phyloP scores from a whole-genome alignment of 2,329 filamentous ascomycete genomes.

The Alternaria tenuissima region DNA sequence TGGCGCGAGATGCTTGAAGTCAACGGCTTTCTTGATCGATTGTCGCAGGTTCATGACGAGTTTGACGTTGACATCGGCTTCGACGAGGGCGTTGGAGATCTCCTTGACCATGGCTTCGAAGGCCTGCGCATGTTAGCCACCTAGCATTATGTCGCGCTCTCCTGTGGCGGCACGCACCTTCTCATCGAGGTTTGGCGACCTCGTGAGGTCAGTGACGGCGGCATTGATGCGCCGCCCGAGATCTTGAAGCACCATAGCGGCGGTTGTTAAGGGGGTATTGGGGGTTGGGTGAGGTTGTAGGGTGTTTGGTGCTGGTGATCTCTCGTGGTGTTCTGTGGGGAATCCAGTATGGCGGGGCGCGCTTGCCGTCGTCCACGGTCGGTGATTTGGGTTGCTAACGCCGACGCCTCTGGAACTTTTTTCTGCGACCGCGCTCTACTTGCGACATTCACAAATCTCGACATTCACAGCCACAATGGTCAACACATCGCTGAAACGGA shows the following conservation, averaged over 20 bases:
- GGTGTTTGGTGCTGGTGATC: slow-evolving; percentile 11
- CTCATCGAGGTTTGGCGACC: slow-evolving; percentile 92
- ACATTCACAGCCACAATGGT: slow-evolving; percentile 42
- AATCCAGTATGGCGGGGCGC: slow-evolving; percentile 25
- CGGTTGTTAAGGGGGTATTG: slow-evolving; percentile 22
- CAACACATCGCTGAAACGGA: slow-evolving; percentile 59
- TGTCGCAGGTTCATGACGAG: slow-evolving; percentile 91
- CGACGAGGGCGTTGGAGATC: slow-evolving; percentile 92
- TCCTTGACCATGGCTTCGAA: slow-evolving; percentile 99
- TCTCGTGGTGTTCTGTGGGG: slow-evolving; percentile 31
- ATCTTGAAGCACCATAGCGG: slow-evolving; percentile 94
- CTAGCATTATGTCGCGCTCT: slow-evolving; percentile 20
- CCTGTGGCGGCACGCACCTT: slow-evolving; percentile 66
- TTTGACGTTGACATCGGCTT: slow-evolving; percentile 96
- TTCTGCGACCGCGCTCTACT: slow-evolving; percentile 20
- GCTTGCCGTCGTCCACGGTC: slow-evolving; percentile 35
- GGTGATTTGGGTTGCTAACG: slow-evolving; percentile 28
- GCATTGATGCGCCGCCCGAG: slow-evolving; percentile 97
- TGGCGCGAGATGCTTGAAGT: slow-evolving; percentile 91
- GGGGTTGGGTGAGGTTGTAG: slow-evolving; percentile 7
- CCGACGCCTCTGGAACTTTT: slow-evolving; percentile 39
- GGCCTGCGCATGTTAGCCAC: slow-evolving; percentile 66
- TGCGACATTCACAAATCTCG: slow-evolving; percentile 9
- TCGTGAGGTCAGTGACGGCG: slow-evolving; percentile 91
- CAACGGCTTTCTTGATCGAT: slow-evolving; percentile 88